Percentiles rank a stretch among this genome's conserved stretches.
Evolutionary conservation across 805 yeast species (phyloP).

Genomic region (Saitoella complicata): DNA sequence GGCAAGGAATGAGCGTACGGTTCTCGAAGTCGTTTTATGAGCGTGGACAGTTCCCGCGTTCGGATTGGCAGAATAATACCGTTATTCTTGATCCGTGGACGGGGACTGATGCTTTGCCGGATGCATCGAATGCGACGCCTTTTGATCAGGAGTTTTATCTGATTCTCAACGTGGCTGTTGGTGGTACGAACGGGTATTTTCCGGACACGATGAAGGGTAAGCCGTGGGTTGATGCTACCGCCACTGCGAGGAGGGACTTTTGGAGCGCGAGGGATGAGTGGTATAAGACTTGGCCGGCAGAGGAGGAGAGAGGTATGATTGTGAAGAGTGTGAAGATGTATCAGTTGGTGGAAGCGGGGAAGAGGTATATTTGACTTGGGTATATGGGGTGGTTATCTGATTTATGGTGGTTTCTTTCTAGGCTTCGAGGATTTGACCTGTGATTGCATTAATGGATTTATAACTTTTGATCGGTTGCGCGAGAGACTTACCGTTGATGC

Average conservation of each 20-base stretch:
- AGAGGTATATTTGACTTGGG: too few relatives aligned
- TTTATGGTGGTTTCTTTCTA: too few relatives aligned
- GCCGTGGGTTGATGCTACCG: constrained; percentile 9
- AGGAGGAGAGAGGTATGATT: constrained; percentile 6
- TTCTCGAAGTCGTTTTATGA: constrained; percentile 6
- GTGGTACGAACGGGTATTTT: constrained; percentile 10
- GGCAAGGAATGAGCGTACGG: constrained; percentile 6
- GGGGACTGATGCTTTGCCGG: background rate
- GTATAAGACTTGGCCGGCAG: constrained; percentile 8
- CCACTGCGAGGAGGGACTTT: constrained; percentile 8
- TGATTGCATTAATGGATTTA: too few relatives aligned
- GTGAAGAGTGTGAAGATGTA: constrained; percentile 9
- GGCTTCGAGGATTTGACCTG: too few relatives aligned
- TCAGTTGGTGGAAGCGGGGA: too few relatives aligned
- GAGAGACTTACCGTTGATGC: too few relatives aligned
- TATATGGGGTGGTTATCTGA: too few relatives aligned
- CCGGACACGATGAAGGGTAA: constrained; percentile 7
- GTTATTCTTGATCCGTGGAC: constrained; percentile 6
- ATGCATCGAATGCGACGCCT: constrained; percentile 4
- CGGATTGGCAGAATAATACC: constrained; percentile 3
- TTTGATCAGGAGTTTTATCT: constrained; percentile 9
- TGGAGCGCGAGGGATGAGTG: constrained; percentile 6
- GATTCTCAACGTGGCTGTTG: constrained; percentile 10
- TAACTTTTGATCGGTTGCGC: too few relatives aligned
- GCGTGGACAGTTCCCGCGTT: background rate